These are phyloP conservation scores for Cryphonectria japonica DNA, from an alignment of 2,329 filamentous ascomycete genomes.

Conservation along the genomic window DNA sequence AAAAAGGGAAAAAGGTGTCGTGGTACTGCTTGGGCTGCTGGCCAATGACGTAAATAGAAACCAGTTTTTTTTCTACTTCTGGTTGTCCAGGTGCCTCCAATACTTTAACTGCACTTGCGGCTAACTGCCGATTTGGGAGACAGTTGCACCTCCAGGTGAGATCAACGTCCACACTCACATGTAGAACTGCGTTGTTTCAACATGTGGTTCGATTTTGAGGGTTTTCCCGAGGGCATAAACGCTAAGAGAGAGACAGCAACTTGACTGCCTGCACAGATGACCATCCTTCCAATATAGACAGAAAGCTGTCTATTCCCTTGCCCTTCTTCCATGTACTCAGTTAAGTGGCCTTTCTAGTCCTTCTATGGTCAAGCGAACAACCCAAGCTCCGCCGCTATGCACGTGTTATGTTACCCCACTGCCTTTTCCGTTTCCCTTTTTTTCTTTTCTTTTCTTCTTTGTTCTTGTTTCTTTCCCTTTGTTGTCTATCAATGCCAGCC, in stretches of 20 bases:
- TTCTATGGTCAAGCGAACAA: not conserved
- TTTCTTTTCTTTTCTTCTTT: too few species aligned
- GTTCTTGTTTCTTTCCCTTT: not conserved
- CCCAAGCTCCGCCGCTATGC: constrained; percentile 4
- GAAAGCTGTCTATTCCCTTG: not conserved
- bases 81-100: not conserved
- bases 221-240: too few species aligned
- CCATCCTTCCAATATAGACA: too few species aligned
- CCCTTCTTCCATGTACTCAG: not conserved
- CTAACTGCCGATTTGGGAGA: not conserved
- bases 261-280: too few species aligned
- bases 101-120: not conserved
- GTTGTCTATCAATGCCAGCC: not conserved
- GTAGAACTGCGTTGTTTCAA: too few species aligned
- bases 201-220: too few species aligned
- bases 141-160: too few species aligned
- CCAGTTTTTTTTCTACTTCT: not conserved
- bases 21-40: not conserved
- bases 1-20: too few species aligned
- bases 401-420: not conserved
- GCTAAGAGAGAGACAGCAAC: too few species aligned
- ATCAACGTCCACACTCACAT: too few species aligned
- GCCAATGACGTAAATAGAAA: not conserved
- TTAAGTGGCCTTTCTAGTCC: not conserved
- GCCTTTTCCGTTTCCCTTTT: too few species aligned